Evolutionary conservation across 2,329 filamentous ascomycete species (phyloP).

Genomic region (Biscogniauxia sp.): DNA sequence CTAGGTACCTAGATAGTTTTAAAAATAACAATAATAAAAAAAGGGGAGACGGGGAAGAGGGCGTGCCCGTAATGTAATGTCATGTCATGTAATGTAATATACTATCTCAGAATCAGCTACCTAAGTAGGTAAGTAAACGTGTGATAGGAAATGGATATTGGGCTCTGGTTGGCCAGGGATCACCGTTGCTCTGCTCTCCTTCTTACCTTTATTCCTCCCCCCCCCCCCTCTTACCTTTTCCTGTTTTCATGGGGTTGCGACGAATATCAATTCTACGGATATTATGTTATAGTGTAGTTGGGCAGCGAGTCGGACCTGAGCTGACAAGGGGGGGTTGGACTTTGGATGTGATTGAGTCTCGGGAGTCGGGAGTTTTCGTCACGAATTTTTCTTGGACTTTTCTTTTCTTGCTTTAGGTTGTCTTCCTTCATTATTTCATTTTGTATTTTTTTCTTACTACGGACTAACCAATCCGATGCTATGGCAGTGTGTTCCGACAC

Average conservation of each 20-base stretch:
- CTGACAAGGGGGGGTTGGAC: background rate
- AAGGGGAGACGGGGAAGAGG: no score
- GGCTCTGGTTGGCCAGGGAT: background rate
- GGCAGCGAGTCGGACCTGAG: background rate
- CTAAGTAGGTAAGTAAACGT: background rate
- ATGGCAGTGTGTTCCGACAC: background rate
- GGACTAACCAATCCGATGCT: background rate
- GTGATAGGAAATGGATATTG: background rate
- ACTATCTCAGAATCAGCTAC: background rate
- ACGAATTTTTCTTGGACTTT: background rate
- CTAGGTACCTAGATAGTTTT: no score
- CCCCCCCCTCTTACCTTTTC: background rate
- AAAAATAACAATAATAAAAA: no score
- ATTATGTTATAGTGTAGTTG: slow-evolving; percentile 7
- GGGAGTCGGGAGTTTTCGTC: background rate
- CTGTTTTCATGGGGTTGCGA: background rate
- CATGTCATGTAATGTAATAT: no score
- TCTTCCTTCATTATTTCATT: slow-evolving; percentile 3
- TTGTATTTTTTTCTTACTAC: background rate
- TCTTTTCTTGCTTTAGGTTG: slow-evolving; percentile 1
- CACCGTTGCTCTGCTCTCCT: background rate
- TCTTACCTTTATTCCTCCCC: background rate
- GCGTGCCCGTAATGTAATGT: background rate
- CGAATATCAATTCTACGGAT: slow-evolving; percentile 12
- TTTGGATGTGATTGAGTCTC: background rate